Evolutionary conservation across 2,329 filamentous ascomycete genomes (phyloP).

Genomic region (Trichoderma koningiopsis): DNA sequence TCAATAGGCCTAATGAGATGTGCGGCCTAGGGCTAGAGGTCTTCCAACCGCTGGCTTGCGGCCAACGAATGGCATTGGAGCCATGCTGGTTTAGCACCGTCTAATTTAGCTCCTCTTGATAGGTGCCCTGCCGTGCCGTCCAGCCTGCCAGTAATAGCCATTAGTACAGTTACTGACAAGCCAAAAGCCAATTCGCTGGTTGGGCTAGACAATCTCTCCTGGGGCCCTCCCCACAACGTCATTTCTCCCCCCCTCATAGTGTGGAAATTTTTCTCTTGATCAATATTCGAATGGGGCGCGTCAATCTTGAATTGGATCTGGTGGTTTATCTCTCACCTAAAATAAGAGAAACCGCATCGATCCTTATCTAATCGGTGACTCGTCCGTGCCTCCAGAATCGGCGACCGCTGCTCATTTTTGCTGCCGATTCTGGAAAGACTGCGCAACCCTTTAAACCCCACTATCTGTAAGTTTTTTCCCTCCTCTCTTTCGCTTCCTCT

Average conservation of each 20-base stretch:
- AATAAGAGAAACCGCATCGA: not conserved
- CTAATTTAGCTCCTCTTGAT: not conserved
- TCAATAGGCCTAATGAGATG: not conserved
- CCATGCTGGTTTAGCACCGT: not conserved
- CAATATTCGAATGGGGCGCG: conserved; percentile 2
- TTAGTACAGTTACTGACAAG: not conserved
- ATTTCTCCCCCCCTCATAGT: not conserved
- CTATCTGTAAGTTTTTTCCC: conserved; percentile 25
- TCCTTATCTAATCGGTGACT: conserved; percentile 27
- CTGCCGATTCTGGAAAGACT: not conserved
- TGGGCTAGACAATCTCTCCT: not conserved
- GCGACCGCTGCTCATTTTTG: conserved; percentile 10
- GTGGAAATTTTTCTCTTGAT: conserved; percentile 6
- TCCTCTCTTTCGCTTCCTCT: conserved; percentile 1
- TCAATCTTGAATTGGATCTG: conserved; percentile 22
- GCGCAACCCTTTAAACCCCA: conserved; percentile 23
- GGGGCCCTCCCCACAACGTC: conserved; percentile 19
- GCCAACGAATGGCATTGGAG: not conserved
- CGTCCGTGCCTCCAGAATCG: conserved; percentile 21
- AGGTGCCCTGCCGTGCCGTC: not conserved
- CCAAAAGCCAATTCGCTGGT: not conserved
- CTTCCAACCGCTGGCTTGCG: not conserved
- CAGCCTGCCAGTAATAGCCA: not conserved
- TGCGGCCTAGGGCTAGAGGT: not conserved
- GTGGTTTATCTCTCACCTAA: conserved; percentile 9